Conservation (phyloP, 257 asterid genomes). For the Catharanthus roseus region DNA sequence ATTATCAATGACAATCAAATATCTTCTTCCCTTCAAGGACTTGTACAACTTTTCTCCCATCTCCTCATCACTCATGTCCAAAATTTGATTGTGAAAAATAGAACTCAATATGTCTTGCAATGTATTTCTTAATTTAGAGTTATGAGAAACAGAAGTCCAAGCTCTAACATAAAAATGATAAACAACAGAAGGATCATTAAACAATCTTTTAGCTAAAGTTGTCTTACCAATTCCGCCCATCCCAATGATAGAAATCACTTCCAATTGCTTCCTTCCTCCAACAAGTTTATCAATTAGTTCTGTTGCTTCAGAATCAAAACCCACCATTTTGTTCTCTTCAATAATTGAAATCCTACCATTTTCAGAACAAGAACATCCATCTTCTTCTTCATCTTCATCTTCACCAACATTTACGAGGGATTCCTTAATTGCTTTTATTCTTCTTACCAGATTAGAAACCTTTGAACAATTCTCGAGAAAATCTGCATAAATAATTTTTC, state of each 20-base stretch:
- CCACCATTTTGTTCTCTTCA: too few species aligned
- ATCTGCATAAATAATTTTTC: too few species aligned
- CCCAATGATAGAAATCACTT: constrained; percentile 2
- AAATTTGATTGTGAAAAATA: background rate
- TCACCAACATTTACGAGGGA: too few species aligned
- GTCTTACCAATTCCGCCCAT: constrained; percentile 13
- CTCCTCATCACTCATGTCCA: background rate
- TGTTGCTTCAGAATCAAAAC: too few species aligned
- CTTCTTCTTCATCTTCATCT: too few species aligned
- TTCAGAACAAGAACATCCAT: too few species aligned
- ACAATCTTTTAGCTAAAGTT: constrained; percentile 1
- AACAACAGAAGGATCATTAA: background rate
- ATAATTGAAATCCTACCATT: too few species aligned
- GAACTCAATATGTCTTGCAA: constrained; percentile 4
- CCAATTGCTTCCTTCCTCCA: background rate
- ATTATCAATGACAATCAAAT: constrained; percentile 19
- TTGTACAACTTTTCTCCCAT: constrained; percentile 7
- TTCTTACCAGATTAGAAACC: too few species aligned
- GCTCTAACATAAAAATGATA: constrained; percentile 7
- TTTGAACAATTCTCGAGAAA: too few species aligned
- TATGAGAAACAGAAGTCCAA: background rate
- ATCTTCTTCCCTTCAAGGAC: constrained; percentile 8
- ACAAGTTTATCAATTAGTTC: too few species aligned
- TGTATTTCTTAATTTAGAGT: background rate
- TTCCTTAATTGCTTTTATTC: too few species aligned